Evolutionary conservation across 2,329 filamentous ascomycete species (phyloP).

Genomic region (Chaetomium globosum): DNA sequence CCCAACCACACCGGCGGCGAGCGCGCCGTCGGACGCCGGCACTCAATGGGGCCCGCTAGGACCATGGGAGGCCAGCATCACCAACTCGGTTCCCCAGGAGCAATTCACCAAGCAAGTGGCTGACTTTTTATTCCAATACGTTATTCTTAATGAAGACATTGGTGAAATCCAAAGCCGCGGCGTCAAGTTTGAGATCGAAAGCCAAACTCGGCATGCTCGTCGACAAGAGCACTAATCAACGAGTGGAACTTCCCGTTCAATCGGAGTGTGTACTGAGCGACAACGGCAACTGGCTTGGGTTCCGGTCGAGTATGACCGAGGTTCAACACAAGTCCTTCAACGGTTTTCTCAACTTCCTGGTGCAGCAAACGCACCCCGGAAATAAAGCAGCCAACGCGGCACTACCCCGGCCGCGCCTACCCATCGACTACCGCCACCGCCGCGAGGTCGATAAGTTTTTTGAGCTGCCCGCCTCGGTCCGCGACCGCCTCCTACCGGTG

Average conservation of each 20-base stretch:
- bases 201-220: conserved; percentile 86
- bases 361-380: conserved; percentile 60
- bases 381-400: conserved; percentile 50
- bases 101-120: conserved; percentile 75
- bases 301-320: conserved; percentile 88
- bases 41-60: conserved; percentile 47
- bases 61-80: conserved; percentile 69
- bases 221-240: conserved; percentile 68
- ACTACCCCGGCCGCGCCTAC: conserved; percentile 54
- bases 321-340: conserved; percentile 82
- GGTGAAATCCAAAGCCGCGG: conserved; percentile 64
- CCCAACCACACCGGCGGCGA: conserved; percentile 35
- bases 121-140: conserved; percentile 75
- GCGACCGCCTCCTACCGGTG: conserved; percentile 61
- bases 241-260: conserved; percentile 67
- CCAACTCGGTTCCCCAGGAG: conserved; percentile 70
- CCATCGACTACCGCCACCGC: conserved; percentile 78
- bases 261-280: conserved; percentile 72
- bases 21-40: conserved; percentile 28
- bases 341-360: conserved; percentile 74
- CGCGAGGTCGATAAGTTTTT: conserved; percentile 83
- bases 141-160: conserved; percentile 68
- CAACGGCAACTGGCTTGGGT: conserved; percentile 61
- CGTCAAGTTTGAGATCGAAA: conserved; percentile 89
- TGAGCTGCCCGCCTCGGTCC: conserved; percentile 65